Evolutionary conservation across 257 asterid genomes (phyloP).

Genomic region (Striga asiatica): DNA sequence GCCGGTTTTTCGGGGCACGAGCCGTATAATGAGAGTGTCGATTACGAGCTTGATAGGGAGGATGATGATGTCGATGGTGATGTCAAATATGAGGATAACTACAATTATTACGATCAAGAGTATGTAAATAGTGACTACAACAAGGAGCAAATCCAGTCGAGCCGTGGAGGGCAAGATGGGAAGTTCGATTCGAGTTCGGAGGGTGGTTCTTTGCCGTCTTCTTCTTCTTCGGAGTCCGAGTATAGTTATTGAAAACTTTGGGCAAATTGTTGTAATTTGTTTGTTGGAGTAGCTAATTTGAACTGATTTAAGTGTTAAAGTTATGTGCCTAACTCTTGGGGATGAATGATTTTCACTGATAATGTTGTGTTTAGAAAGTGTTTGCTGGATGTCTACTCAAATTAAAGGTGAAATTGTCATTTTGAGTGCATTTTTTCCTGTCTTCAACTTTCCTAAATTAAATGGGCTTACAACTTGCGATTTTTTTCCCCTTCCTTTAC

Average conservation of each 20-base stretch:
- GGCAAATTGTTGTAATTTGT: slow-evolving; percentile 9
- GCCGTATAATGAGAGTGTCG: slow-evolving; percentile 11
- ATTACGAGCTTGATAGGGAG: background rate
- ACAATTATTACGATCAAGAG: slow-evolving; percentile 18
- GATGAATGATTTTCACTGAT: background rate
- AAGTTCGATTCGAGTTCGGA: slow-evolving; percentile 28
- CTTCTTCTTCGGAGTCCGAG: slow-evolving; percentile 49
- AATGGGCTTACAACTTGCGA: too few species aligned
- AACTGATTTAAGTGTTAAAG: too few species aligned
- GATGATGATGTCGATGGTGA: slow-evolving; percentile 17
- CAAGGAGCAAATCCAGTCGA: slow-evolving; percentile 31
- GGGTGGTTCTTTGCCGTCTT: slow-evolving; percentile 21
- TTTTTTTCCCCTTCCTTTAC: too few species aligned
- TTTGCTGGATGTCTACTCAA: too few species aligned
- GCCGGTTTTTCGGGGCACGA: slow-evolving; percentile 4
- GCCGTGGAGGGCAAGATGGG: slow-evolving; percentile 22
- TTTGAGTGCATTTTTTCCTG: too few species aligned
- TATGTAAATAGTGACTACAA: slow-evolving; percentile 31
- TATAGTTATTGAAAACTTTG: slow-evolving; percentile 40
- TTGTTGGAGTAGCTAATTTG: background rate
- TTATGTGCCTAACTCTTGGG: too few species aligned
- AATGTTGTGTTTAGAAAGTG: too few species aligned
- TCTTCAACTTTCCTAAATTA: too few species aligned
- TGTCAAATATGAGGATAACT: slow-evolving; percentile 4
- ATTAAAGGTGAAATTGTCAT: too few species aligned